Percentiles rank a stretch among this genome's conserved stretches.
These are phyloP conservation scores for Diplodia sapinea DNA, from an alignment of 2,329 filamentous ascomycete genomes.

Conservation along the genomic window DNA sequence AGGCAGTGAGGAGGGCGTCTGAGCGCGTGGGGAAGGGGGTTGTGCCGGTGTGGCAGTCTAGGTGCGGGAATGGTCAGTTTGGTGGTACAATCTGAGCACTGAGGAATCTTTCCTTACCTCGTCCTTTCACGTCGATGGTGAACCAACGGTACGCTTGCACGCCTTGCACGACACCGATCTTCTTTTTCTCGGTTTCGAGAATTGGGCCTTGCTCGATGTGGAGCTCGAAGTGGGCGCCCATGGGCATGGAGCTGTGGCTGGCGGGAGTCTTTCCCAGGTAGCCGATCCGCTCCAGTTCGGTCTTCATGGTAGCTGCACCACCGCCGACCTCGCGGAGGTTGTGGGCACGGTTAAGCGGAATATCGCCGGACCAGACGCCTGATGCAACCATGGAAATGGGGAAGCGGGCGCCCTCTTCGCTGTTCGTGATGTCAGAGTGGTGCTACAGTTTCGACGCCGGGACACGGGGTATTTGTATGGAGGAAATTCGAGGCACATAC, in stretches of 20 bases:
- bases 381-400: slow-evolving; percentile 76
- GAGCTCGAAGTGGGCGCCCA: slow-evolving; percentile 80
- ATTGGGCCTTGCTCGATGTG: slow-evolving; percentile 86
- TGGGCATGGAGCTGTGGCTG: slow-evolving; percentile 64
- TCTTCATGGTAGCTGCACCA: slow-evolving; percentile 66
- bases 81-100: not conserved
- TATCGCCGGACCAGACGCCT: slow-evolving; percentile 76
- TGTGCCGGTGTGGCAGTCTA: slow-evolving; percentile 75
- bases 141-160: slow-evolving; percentile 80
- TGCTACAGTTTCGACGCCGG: too few relatives aligned
- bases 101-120: slow-evolving; percentile 36
- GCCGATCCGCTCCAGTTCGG: slow-evolving; percentile 72
- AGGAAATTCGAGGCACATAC: slow-evolving; percentile 43
- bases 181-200: slow-evolving; percentile 67
- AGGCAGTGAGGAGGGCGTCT: slow-evolving; percentile 71
- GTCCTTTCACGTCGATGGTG: slow-evolving; percentile 68
- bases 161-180: slow-evolving; percentile 72
- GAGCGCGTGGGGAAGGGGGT: slow-evolving; percentile 70
- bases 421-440: slow-evolving; percentile 40
- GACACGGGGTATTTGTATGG: not conserved
- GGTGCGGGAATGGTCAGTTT: slow-evolving; percentile 1
- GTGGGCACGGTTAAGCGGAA: slow-evolving; percentile 67
- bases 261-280: slow-evolving; percentile 67
- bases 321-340: slow-evolving; percentile 67
- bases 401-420: slow-evolving; percentile 82